Evolutionary conservation across 2,329 filamentous ascomycete species (phyloP), one percentile per base, ranked within the genome.

Genomic region (Pseudopithomyces maydicus): DNA sequence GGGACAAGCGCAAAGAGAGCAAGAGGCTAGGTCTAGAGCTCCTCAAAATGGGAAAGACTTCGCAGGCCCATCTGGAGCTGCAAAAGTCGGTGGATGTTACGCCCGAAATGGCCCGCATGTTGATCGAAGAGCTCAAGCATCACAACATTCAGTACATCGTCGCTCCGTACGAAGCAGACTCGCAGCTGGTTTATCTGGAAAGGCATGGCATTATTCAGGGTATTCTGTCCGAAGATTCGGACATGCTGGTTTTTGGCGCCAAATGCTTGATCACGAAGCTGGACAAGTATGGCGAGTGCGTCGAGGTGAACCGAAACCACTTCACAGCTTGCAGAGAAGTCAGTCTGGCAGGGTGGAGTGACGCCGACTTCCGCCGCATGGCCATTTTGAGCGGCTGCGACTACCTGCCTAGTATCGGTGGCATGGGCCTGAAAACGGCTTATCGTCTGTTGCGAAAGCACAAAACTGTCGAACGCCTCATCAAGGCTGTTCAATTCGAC

Each of bases 11-110:
- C 46, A 88, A 92, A 62, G 89, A 94, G 58, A 91, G 88, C 76
- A 92, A 86, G 73, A 86, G 85, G 70, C 74, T 86, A 2, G 95
- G 93, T 0, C 77, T 94, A 57, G 91, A 95, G 70, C 80, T 97
- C 11, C 81, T 97, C 55, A 88, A 88, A 58, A 89, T 92, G 33
- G 94, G 95, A 26, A 93, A 94, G 72, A 82, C 85, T 1, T 83
- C 89, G 0, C 90, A 94, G 70, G 95, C 95, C 10, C 87, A 93
- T 55, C 81, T 88, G 44, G 92, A 98, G 75, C 85, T 98, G 55
- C 94, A 98, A 72, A 99, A 98, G 75, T 90, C 93, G 44, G 90
- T 98, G 58, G 95, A 99, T 74, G 88, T 99, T 36, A 98, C 95
- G 1, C 94, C 96, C 2, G 88, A 95, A 68, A 99, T 99, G 96